Percentiles rank a stretch among this genome's conserved stretches.
Evolutionary conservation across 2,329 filamentous ascomycete species (phyloP).

Genomic region (Aureobasidium sp.): DNA sequence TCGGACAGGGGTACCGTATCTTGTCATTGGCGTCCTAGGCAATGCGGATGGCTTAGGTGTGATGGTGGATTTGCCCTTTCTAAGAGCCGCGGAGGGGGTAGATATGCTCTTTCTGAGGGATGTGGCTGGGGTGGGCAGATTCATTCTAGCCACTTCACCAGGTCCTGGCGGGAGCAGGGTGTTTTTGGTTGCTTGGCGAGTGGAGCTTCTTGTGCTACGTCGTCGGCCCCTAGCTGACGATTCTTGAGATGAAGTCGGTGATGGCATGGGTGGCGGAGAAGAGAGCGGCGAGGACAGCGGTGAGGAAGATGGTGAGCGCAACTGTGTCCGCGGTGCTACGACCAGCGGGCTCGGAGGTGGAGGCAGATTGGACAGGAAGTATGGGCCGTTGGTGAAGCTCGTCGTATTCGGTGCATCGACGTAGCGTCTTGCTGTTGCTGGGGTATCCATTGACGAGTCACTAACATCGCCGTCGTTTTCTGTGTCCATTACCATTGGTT

Average conservation of each 20-base stretch:
- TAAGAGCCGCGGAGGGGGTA: not conserved
- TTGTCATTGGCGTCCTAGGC: not conserved
- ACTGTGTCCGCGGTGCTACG: not conserved
- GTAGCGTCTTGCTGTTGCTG: not conserved
- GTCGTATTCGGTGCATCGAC: not conserved
- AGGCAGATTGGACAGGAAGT: not conserved
- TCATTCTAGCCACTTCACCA: not conserved
- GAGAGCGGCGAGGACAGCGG: not conserved
- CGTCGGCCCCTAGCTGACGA: not conserved
- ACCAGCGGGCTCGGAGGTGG: not conserved
- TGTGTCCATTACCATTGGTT: not conserved
- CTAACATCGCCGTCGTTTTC: conserved; percentile 10
- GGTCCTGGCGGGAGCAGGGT: not conserved
- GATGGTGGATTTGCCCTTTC: not conserved
- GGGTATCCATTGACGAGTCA: not conserved
- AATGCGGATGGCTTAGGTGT: not conserved
- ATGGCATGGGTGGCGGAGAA: not conserved
- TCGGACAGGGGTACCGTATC: not conserved
- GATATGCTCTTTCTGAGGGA: not conserved
- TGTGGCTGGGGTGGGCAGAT: not conserved
- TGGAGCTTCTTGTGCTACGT: not conserved
- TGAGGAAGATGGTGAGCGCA: not conserved
- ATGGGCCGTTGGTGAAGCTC: not conserved
- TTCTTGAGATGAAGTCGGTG: not conserved
- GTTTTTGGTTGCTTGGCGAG: not conserved